Base-by-base conservation (phyloP, 805 yeast genomes). In the Suhomyces emberorum region DNA sequence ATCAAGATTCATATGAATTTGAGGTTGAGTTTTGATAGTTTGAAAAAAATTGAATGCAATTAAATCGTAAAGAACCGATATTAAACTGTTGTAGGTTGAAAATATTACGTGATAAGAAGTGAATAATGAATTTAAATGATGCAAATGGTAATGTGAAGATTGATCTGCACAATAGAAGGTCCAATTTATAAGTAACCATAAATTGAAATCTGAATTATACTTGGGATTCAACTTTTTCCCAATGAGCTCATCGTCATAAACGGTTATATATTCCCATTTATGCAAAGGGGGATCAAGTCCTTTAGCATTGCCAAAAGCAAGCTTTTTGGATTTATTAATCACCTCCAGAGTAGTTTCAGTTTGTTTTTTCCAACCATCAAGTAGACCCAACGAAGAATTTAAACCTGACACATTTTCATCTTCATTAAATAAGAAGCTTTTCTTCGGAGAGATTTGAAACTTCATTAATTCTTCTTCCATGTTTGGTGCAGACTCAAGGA, bases 171-270 rank as follows among this genome's bases (percentile, higher is more conserved):
- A 67, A 42, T 48, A 49, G 31, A 63, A 60, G 8, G 61, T 42
- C 72, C 72, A 67, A 25, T 54, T 51, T 9, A 63, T 34, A 22
- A 65, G 37, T 10, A 45, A 37, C 70, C 69, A 63, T 4, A 66
- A 9, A 26, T 39, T 50, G 44, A 51, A 63, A 10, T 39, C 38
- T 4, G 34, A 15, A 20, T 45, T 43, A 11, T 40, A 31, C 12
- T 35, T 37, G 2, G 61, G 59, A 35, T 50, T 51, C 10, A 65
- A 41, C 24, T 48, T 48, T 14, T 39, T 38, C 3, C 56, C 44
- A 4, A 65, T 34, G 4, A 61, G 35, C 10, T 42, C 39, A 16
- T 68, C 70, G 36, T 59, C 70, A 48, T 60, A 64, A 2, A 65
- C 46, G 24, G 42, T 47, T 23, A 58, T 40, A 9, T 40, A 29